Base-by-base conservation (phyloP, 306 rosid genomes). In the Begonia loranthoides region DNA sequence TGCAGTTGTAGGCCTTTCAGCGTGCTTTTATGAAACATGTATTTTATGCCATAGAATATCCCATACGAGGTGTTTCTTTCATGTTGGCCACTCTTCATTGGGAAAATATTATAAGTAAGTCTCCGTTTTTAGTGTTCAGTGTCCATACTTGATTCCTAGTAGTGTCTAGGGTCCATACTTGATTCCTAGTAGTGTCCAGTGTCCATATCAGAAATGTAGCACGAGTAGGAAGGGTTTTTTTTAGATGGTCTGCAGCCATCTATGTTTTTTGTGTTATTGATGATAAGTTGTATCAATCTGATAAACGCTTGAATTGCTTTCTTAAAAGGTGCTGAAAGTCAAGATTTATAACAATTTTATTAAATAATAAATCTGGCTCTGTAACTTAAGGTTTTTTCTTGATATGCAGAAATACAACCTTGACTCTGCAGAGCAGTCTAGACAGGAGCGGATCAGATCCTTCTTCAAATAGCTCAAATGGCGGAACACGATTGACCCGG, bases 401-500 rank as follows among this genome's bases (percentile, higher is more conserved):
- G 63, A 45, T 52, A 50, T 62, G 63, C 74, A 85, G 97, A 79
- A 89, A 66, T 73, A 70, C 66, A 73, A 41, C 59, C 2, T 67
- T 81, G 78, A 73, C 76, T 24, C 59, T 85, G 41, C 53, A 79
- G 69, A 82, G 90, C 74, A 79, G 80, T 68, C 24, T 66, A 54
- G 77, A 77, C 45, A 68, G 79, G 60, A 59, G 70, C 48, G 71
- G 72, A 45, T 73, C 76, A 40, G 79, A 76, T 63, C 76, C 90
- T 40, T 55, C 87, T 38, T 49, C 83, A 44, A 70, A 78, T 65
- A 74, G 66, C 56, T 40, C 72, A 38, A 71, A 66, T 46, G 90
- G 97, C 33, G 68, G 79, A 40, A 82, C 97, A 4, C 78, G 95
- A 24, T 63, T 84, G 72, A 72, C 80, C 44, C 68, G 85, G 63